Conservation (phyloP, 2,329 filamentous ascomycete species). For the Venturia carpophila region DNA sequence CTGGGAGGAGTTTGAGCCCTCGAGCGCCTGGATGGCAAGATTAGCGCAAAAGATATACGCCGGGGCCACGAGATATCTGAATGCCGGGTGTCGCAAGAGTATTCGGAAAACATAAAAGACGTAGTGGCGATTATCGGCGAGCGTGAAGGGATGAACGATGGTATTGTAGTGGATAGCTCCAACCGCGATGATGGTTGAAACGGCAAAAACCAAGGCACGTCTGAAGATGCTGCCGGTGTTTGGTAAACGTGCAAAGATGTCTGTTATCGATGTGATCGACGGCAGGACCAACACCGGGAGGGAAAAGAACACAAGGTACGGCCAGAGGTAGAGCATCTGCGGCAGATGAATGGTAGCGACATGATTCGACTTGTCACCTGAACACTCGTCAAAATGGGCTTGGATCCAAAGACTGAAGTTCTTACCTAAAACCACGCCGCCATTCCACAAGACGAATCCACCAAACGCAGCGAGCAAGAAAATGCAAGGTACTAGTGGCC, state of each 20-base stretch:
- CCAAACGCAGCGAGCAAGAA: slow-evolving; percentile 59
- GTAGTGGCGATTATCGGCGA: slow-evolving; percentile 95
- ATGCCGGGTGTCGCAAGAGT: slow-evolving; percentile 55
- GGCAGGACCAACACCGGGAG: slow-evolving; percentile 62
- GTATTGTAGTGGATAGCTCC: slow-evolving; percentile 70
- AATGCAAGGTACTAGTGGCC: slow-evolving; percentile 52
- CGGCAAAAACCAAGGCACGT: background rate
- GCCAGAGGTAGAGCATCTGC: slow-evolving; percentile 94
- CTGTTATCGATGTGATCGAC: slow-evolving; percentile 26
- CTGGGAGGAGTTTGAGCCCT: background rate
- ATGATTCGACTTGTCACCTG: slow-evolving; percentile 91
- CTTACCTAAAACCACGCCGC: slow-evolving; percentile 79
- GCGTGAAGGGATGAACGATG: slow-evolving; percentile 87
- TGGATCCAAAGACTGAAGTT: slow-evolving; percentile 8
- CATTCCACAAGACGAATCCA: slow-evolving; percentile 76
- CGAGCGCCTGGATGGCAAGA: slow-evolving; percentile 56
- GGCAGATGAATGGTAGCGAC: slow-evolving; percentile 79
- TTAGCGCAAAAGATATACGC: slow-evolving; percentile 66
- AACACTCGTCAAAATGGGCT: slow-evolving; percentile 14
- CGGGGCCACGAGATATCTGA: slow-evolving; percentile 60
- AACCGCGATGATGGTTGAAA: slow-evolving; percentile 31
- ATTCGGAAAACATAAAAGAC: slow-evolving; percentile 93
- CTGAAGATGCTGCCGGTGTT: slow-evolving; percentile 21
- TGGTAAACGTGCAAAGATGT: slow-evolving; percentile 1
- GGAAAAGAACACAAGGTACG: slow-evolving; percentile 84